Conservation (phyloP, 129 eudicot genomes). For the Lactuca saligna region DNA sequence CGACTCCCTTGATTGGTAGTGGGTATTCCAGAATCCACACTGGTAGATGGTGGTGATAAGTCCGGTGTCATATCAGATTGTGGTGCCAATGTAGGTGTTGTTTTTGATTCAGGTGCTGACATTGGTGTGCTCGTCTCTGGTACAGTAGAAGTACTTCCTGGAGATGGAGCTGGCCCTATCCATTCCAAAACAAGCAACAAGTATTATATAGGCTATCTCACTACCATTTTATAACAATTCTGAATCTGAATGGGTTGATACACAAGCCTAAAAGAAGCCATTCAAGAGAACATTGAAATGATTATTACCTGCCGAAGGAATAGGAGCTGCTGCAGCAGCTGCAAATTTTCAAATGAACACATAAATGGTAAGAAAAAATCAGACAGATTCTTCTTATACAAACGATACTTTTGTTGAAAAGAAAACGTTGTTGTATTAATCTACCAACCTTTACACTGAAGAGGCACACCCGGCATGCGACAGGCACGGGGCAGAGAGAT, state of each 20-base stretch:
- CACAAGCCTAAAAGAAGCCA: neutral
- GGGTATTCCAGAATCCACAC: conserved; percentile 35
- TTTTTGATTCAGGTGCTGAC: conserved; percentile 49
- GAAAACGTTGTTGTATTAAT: neutral
- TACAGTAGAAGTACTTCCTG: conserved; percentile 34
- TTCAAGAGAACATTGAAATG: neutral
- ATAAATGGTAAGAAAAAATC: neutral
- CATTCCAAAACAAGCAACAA: neutral
- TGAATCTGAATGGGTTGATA: neutral
- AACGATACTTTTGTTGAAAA: neutral
- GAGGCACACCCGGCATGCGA: conserved; percentile 78
- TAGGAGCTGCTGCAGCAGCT: conserved; percentile 64
- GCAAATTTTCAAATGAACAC: conserved; percentile 21
- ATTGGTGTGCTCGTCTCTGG: conserved; percentile 39
- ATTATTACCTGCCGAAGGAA: conserved; percentile 62
- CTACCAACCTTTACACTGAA: conserved; percentile 66
- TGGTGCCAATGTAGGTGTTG: conserved; percentile 50
- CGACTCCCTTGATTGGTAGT: conserved; percentile 48
- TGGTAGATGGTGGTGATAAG: conserved; percentile 37
- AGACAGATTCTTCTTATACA: neutral
- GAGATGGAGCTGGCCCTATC: conserved; percentile 59
- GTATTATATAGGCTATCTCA: conserved; percentile 1
- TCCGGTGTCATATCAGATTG: conserved; percentile 46
- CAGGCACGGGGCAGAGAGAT: conserved; percentile 81
- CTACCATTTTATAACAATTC: neutral